phyloP scores from a whole-genome alignment of 1,284 basidiomycete genomes.

The Stereum hirsutum region DNA sequence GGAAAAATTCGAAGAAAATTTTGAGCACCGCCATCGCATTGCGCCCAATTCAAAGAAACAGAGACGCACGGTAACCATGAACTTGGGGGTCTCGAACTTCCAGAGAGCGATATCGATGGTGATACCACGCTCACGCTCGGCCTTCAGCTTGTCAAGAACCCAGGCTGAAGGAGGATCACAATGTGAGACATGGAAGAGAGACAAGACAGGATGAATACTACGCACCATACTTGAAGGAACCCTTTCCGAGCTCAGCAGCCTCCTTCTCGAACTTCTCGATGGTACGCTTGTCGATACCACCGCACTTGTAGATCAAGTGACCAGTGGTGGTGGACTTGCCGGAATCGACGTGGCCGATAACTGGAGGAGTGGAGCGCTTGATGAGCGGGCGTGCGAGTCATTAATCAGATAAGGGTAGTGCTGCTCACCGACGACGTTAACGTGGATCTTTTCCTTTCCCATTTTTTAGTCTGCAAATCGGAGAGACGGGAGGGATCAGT shows the following conservation, averaged over 20 bases:
- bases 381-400: slow-evolving; percentile 8
- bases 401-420: neutral
- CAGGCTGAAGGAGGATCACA: slow-evolving; percentile 52
- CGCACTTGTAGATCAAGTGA: slow-evolving; percentile 99
- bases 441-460: slow-evolving; percentile 85
- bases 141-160: slow-evolving; percentile 99
- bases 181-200: too few relatives aligned
- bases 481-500: slow-evolving; percentile 17
- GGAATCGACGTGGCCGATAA: slow-evolving; percentile 96
- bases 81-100: slow-evolving; percentile 98
- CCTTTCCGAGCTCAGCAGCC: slow-evolving; percentile 99
- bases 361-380: slow-evolving; percentile 32
- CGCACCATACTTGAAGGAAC: slow-evolving; percentile 97
- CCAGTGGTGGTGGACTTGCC: slow-evolving; percentile 99
- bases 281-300: slow-evolving; percentile 99
- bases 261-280: slow-evolving; percentile 99
- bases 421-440: slow-evolving; percentile 83
- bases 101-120: slow-evolving; percentile 99
- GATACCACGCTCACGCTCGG: slow-evolving; percentile 99
- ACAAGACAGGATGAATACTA: slow-evolving; percentile 16
- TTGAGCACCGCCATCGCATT: slow-evolving; percentile 7
- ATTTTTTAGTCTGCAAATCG: slow-evolving; percentile 47
- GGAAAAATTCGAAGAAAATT: slow-evolving; percentile 5
- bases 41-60: slow-evolving; percentile 6
- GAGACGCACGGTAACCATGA: slow-evolving; percentile 70